Conservation (phyloP, 2,329 filamentous ascomycete species). For the Fusarium liriodendri region DNA sequence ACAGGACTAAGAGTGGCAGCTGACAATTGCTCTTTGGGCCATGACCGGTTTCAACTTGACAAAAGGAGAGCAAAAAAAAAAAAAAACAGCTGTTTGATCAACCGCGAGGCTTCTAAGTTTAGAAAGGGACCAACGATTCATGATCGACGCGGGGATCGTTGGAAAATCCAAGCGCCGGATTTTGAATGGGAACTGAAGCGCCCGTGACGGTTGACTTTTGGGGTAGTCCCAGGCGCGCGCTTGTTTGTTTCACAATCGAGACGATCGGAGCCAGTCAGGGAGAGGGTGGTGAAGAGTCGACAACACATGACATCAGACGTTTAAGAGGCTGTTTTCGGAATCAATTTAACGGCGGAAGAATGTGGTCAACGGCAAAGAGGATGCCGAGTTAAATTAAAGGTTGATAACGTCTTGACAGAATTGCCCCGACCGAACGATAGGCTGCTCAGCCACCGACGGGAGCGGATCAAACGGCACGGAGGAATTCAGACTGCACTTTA, state of each 20-base stretch:
- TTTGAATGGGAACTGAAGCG: constrained; percentile 17
- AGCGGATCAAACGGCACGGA: background rate
- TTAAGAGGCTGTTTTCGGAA: background rate
- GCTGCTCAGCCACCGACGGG: background rate
- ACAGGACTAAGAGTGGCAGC: background rate
- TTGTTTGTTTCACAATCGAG: background rate
- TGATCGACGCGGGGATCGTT: constrained; percentile 24
- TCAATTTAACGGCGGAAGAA: background rate
- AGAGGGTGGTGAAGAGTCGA: background rate
- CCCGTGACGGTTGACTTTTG: constrained; percentile 1
- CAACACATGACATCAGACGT: background rate
- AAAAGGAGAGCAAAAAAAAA: background rate
- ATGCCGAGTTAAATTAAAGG: background rate
- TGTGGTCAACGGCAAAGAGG: background rate
- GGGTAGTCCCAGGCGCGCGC: constrained; percentile 14
- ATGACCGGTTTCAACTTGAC: background rate
- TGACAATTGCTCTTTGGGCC: background rate
- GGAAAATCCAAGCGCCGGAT: constrained; percentile 6
- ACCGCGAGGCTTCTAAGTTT: constrained; percentile 8
- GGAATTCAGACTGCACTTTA: background rate
- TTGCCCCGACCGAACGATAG: background rate
- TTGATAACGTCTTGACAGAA: background rate
- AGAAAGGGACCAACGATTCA: background rate
- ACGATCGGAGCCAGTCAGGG: background rate
- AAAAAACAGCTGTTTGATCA: background rate